Percentiles rank a stretch among this genome's conserved stretches.
phyloP scores from a whole-genome alignment of 148 eudicot species.

The Hydrangea macrophylla region DNA sequence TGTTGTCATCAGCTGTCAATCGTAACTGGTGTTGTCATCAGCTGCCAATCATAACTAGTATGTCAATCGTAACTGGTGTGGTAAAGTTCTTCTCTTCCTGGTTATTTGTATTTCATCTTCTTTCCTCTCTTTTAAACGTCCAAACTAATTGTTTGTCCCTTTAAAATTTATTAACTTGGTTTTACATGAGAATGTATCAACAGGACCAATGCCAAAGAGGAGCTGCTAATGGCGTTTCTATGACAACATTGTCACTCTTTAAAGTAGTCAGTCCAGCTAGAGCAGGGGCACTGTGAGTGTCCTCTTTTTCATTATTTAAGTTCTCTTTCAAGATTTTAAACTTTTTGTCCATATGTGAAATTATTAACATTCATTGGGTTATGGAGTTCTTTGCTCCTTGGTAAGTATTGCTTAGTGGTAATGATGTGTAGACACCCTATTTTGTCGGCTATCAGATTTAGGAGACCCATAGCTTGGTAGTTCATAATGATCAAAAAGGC shows the following conservation, averaged over 20 bases:
- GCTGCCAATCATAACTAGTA: too few species aligned
- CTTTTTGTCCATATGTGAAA: neutral
- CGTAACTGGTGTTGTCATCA: too few species aligned
- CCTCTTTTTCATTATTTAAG: neutral
- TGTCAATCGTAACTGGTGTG: conserved; percentile 78
- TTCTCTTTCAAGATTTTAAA: neutral
- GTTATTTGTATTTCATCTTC: neutral
- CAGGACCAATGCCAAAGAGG: conserved; percentile 89
- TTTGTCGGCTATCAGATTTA: too few species aligned
- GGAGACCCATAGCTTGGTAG: too few species aligned
- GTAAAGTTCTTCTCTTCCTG: conserved; percentile 32
- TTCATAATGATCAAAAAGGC: too few species aligned
- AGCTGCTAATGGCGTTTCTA: conserved; percentile 80
- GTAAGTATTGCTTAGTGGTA: too few species aligned
- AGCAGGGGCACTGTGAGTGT: conserved; percentile 73
- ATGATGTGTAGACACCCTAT: too few species aligned
- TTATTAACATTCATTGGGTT: too few species aligned
- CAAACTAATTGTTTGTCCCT: conserved; percentile 2
- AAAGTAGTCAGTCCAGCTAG: conserved; percentile 73
- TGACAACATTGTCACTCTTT: conserved; percentile 70
- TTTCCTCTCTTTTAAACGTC: neutral
- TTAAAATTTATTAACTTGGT: neutral
- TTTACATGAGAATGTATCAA: neutral
- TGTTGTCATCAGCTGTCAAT: conserved; percentile 41
- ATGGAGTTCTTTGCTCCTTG: too few species aligned